phyloP scores from a whole-genome alignment of 805 yeast genomes.

The Monosporozyma servazzii region DNA sequence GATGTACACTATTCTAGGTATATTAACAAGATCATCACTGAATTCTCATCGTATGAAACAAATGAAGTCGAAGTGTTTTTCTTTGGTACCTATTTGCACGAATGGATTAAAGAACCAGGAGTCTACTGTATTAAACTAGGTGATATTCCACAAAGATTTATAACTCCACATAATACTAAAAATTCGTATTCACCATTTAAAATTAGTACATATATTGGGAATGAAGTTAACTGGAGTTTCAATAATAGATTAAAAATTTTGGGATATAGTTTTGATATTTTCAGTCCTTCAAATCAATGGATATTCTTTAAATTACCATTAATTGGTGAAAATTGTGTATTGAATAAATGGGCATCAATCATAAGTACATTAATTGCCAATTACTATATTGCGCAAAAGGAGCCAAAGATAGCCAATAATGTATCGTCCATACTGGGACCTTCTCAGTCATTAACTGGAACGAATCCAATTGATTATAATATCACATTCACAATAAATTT shows the following conservation, averaged over 20 bases:
- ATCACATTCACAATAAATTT: not conserved
- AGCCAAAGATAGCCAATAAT: not conserved
- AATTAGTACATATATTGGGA: slow-evolving; percentile 11
- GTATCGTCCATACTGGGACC: not conserved
- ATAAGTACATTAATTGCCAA: not conserved
- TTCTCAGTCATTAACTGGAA: not conserved
- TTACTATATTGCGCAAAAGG: not conserved
- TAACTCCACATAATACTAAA: slow-evolving; percentile 3
- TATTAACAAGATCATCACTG: slow-evolving; percentile 12
- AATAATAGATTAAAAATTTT: slow-evolving; percentile 20
- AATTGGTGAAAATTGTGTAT: slow-evolving; percentile 6
- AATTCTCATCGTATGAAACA: slow-evolving; percentile 8
- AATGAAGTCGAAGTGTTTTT: slow-evolving; percentile 10
- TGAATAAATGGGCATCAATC: slow-evolving; percentile 7
- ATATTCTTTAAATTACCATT: slow-evolving; percentile 9
- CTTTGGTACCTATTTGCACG: slow-evolving; percentile 10
- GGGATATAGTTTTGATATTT: slow-evolving; percentile 15
- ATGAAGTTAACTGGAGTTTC: slow-evolving; percentile 22
- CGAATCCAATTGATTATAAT: not conserved
- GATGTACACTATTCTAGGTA: slow-evolving; percentile 8
- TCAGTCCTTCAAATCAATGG: slow-evolving; percentile 11
- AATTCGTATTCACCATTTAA: slow-evolving; percentile 17
- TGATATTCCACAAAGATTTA: slow-evolving; percentile 6
- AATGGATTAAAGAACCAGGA: slow-evolving; percentile 16
- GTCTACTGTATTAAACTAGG: slow-evolving; percentile 18